Evolutionary conservation across 345 rosid species (phyloP), one percentile per base, ranked within the genome.

Genomic region (Gossypium mustelinum): DNA sequence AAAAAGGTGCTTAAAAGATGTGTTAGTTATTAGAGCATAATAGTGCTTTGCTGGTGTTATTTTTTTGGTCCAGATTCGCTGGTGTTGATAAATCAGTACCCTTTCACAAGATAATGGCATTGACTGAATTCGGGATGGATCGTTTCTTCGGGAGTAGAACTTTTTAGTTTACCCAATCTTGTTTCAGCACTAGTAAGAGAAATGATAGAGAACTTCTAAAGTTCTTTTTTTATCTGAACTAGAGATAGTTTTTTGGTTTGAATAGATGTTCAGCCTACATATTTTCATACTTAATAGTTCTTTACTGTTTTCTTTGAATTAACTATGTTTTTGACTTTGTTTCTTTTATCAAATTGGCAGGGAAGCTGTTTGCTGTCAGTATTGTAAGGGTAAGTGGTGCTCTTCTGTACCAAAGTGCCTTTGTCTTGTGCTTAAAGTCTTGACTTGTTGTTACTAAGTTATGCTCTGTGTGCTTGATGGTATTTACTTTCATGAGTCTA

Each of bases 311-410:
- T 29, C 9, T 68, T 39, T 3, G 39, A 16, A 56, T 56, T 70
- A 63, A 69, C 54, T 39, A 20, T 39, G 48, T 39, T 27, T 60
- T 34, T 34, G 39, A 34, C 39, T 4, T 34, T 34, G 1, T 59
- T 20, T 56, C 3, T 56, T 43, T 18, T 57, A 60, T 3, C 59
- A 63, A 73, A 69, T 75, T 82, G 73, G 75, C 97, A 95, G 99
- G 85, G 99, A 95, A 75, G 94, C 96, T 74, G 93, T 88, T 45
- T 75, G 88, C 86, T 95, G 99, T 85, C 89, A 86, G 75, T 74
- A 76, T 80, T 94, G 99, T 82, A 78, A 90, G 79, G 88, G 99
- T 95, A 81, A 82, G 91, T 73, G 57, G 52, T 73, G 44, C 79
- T 48, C 64, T 79, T 24, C 27, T 82, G 13, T 72, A 44, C 11